Evolutionary conservation across 768 basidiomycete species (phyloP).

Genomic region (Auriscalpium microsporum): DNA sequence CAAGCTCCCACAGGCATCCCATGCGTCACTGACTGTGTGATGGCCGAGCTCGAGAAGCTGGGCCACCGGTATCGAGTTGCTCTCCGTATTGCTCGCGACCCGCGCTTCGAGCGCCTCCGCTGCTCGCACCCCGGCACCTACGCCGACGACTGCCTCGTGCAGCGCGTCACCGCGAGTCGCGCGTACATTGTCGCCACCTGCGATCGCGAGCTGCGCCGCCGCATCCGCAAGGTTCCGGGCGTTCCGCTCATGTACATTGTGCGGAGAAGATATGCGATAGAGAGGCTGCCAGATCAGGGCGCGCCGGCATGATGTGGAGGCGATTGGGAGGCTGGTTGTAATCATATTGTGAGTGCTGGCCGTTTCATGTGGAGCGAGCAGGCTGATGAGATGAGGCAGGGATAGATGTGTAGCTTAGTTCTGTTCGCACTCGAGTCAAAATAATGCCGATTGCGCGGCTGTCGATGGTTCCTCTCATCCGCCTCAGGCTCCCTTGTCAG

Average conservation of each 20-base stretch:
- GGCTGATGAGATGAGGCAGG: no score
- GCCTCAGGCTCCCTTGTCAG: no score
- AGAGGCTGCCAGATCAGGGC: conserved; percentile 90
- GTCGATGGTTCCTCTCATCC: no score
- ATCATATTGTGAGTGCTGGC: no score
- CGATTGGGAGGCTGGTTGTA: no score
- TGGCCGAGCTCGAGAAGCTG: conserved; percentile 96
- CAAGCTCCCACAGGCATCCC: conserved; percentile 66
- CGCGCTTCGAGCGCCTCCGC: conserved; percentile 87
- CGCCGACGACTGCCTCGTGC: conserved; percentile 96
- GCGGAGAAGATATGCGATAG: conserved; percentile 85
- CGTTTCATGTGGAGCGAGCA: no score
- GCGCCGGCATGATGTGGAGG: conserved; percentile 38
- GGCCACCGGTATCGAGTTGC: conserved; percentile 94
- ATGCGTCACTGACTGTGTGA: conserved; percentile 98
- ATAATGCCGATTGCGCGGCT: no score
- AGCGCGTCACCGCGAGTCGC: conserved; percentile 89
- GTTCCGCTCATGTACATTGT: conserved; percentile 98
- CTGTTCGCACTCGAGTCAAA: no score
- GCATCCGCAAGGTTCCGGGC: conserved; percentile 88
- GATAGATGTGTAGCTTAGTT: no score
- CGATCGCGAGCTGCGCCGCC: conserved; percentile 85
- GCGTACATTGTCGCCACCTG: conserved; percentile 98
- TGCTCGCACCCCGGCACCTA: conserved; percentile 97
- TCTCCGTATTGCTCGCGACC: conserved; percentile 90